These are phyloP conservation scores for Arabis hirsuta DNA, from an alignment of 345 rosid genomes.

Conservation along the genomic window DNA sequence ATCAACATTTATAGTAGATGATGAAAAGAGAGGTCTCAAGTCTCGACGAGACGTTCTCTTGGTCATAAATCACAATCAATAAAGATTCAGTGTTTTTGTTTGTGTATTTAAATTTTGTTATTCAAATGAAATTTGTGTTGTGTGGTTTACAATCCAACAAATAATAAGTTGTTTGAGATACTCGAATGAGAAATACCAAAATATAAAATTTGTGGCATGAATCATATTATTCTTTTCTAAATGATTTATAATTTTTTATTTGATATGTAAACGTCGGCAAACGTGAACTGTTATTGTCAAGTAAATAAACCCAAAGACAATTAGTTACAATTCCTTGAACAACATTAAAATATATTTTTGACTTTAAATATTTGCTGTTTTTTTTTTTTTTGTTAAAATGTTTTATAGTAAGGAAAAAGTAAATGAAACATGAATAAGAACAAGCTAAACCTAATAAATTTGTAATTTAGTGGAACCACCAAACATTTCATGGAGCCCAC, in stretches of 20 bases:
- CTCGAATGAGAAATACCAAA: not conserved
- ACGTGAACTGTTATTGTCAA: not conserved
- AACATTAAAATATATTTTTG: not conserved
- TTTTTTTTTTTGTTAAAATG: too few species aligned
- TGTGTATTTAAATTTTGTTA: not conserved
- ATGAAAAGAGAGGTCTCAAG: not conserved
- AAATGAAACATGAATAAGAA: not conserved
- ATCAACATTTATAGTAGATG: conserved; percentile 16
- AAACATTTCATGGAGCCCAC: conserved; percentile 3
- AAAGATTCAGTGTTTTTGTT: not conserved
- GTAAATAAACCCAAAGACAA: not conserved
- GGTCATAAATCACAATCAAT: not conserved
- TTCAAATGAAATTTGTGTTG: conserved; percentile 1
- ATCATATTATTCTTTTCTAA: not conserved
- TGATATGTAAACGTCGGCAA: not conserved
- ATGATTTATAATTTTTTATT: not conserved
- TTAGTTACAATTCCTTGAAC: not conserved
- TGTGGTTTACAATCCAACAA: not conserved
- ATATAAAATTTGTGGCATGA: not conserved
- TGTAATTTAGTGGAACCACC: conserved; percentile 25
- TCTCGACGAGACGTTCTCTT: conserved; percentile 8
- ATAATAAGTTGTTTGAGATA: not conserved
- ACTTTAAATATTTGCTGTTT: not conserved
- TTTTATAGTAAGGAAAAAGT: too few species aligned
- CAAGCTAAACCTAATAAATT: conserved; percentile 19